Conservation (phyloP, 148 eudicot species). For the Fagopyrum tataricum region DNA sequence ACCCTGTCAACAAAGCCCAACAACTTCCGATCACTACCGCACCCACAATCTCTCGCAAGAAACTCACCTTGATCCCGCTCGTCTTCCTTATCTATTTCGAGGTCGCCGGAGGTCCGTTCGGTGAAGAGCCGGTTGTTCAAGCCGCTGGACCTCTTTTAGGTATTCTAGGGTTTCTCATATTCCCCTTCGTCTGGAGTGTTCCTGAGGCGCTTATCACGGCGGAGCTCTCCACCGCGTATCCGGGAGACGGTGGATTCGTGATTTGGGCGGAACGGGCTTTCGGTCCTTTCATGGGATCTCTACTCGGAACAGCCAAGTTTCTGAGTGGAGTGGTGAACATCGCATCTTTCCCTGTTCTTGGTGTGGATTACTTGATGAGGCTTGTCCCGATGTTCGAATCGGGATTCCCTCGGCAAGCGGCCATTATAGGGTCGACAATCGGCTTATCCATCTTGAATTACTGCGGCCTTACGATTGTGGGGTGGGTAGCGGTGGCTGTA, state of each 20-base stretch:
- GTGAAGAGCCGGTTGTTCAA: conserved; percentile 47
- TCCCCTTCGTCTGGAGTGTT: conserved; percentile 54
- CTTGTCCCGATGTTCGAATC: conserved; percentile 37
- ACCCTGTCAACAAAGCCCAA: neutral
- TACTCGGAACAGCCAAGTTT: conserved; percentile 51
- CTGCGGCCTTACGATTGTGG: conserved; percentile 47
- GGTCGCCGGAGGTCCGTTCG: conserved; percentile 57
- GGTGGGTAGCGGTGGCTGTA: conserved; percentile 41
- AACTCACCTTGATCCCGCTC: conserved; percentile 41
- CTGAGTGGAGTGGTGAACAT: conserved; percentile 51
- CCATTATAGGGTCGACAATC: conserved; percentile 28
- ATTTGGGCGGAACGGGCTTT: conserved; percentile 59
- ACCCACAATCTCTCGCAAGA: conserved; percentile 14
- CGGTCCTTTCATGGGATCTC: conserved; percentile 45
- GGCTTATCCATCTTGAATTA: conserved; percentile 39
- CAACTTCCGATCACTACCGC: conserved; percentile 18
- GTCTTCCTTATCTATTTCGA: conserved; percentile 55
- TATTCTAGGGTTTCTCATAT: conserved; percentile 38
- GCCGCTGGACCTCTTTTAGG: conserved; percentile 49
- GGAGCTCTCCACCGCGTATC: conserved; percentile 54
- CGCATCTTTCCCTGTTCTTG: conserved; percentile 45
- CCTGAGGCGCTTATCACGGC: conserved; percentile 60
- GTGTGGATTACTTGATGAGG: conserved; percentile 37
- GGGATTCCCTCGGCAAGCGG: conserved; percentile 33
- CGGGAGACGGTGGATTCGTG: conserved; percentile 56